These are phyloP conservation scores for Metarhizium sp. DNA, from an alignment of 2,329 filamentous ascomycete genomes.

Conservation along the genomic window DNA sequence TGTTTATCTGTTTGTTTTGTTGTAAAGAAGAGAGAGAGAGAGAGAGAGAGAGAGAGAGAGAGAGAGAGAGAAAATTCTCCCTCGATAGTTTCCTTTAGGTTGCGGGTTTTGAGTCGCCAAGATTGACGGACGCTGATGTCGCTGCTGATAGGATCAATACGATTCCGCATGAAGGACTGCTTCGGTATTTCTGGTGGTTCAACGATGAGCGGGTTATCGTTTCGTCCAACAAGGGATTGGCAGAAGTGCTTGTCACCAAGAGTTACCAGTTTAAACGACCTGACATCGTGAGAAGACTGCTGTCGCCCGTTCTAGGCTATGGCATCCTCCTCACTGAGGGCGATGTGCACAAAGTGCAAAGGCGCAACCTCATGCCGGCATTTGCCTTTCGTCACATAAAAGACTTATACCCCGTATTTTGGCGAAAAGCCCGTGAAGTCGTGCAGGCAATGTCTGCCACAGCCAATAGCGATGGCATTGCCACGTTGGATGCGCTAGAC, in stretches of 20 bases:
- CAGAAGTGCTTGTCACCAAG: slow-evolving; percentile 59
- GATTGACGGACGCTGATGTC: slow-evolving; percentile 18
- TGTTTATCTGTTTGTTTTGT: too few relatives aligned
- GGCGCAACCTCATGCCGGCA: slow-evolving; percentile 70
- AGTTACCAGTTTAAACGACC: slow-evolving; percentile 65
- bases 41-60: too few relatives aligned
- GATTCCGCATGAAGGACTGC: slow-evolving; percentile 58
- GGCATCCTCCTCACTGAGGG: slow-evolving; percentile 77
- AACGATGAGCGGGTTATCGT: slow-evolving; percentile 56
- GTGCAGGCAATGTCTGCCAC: slow-evolving; percentile 47
- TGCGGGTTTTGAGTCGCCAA: background rate
- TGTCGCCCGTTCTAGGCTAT: slow-evolving; percentile 58
- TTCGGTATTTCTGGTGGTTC: slow-evolving; percentile 54
- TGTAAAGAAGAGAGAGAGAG: too few relatives aligned
- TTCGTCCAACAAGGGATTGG: slow-evolving; percentile 53
- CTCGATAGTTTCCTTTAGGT: background rate
- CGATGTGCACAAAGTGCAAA: slow-evolving; percentile 77
- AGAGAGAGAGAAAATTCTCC: background rate
- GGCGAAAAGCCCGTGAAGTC: slow-evolving; percentile 64
- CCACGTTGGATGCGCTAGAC: slow-evolving; percentile 44
- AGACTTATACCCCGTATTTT: slow-evolving; percentile 76
- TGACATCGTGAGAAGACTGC: slow-evolving; percentile 35
- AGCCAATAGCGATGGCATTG: slow-evolving; percentile 21
- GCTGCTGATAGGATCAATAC: slow-evolving; percentile 42
- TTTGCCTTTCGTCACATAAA: slow-evolving; percentile 84